Evolutionary conservation across 1,284 basidiomycete species (phyloP).

Genomic region (Papiliotrema terrestris): DNA sequence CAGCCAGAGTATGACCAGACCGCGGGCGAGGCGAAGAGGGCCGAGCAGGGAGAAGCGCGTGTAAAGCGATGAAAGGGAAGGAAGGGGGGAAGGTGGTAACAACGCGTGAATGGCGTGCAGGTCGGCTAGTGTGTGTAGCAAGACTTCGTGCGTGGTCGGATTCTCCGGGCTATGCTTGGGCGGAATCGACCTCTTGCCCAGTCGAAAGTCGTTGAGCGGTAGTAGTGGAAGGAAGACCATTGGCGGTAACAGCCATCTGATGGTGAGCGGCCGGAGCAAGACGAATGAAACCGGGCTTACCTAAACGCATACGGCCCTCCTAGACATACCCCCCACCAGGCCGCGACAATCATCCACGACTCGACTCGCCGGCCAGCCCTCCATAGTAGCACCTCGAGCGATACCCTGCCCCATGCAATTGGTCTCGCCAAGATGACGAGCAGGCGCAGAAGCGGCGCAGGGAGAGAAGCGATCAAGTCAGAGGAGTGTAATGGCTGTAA

Average conservation of each 20-base stretch:
- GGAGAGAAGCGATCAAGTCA: conserved; percentile 44
- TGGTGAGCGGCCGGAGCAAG: not conserved
- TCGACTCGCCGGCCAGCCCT: conserved; percentile 58
- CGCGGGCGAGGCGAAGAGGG: conserved; percentile 31
- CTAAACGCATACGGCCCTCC: conserved; percentile 57
- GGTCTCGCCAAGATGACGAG: conserved; percentile 53
- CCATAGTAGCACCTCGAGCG: conserved; percentile 63
- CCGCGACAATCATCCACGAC: conserved; percentile 62
- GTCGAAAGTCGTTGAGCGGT: conserved; percentile 47
- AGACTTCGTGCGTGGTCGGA: conserved; percentile 60
- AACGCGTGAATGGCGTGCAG: conserved; percentile 45
- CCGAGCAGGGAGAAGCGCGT: conserved; percentile 36
- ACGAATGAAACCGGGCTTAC: conserved; percentile 48
- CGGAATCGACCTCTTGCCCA: conserved; percentile 24
- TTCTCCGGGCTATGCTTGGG: conserved; percentile 29
- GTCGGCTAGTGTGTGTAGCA: conserved; percentile 50
- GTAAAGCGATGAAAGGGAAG: conserved; percentile 22
- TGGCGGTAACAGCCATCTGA: conserved; percentile 48
- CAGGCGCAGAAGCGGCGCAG: conserved; percentile 45
- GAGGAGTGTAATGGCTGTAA: conserved; percentile 18
- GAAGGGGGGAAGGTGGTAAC: conserved; percentile 37
- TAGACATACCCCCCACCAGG: conserved; percentile 76
- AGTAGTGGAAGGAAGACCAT: conserved; percentile 36
- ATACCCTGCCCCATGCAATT: conserved; percentile 54
- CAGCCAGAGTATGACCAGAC: conserved; percentile 42